A percentile compares a stretch with the other conserved stretches of the same genome.
Conservation (phyloP, 805 yeast species). For the Candida maltosa region DNA sequence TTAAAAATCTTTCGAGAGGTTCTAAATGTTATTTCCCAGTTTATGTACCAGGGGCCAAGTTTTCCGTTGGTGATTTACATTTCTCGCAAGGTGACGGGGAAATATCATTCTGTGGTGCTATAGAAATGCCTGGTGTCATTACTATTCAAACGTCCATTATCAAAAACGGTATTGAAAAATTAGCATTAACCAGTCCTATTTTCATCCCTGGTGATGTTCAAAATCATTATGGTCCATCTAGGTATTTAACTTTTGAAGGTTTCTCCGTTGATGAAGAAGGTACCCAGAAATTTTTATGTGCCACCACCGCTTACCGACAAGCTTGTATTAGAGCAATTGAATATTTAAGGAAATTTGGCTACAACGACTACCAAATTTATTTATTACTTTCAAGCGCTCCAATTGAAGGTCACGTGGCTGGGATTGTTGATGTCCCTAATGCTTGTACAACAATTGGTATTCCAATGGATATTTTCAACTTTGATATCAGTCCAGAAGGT, state of each 20-base stretch:
- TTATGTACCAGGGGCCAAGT: slow-evolving; percentile 44
- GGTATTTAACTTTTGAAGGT: slow-evolving; percentile 52
- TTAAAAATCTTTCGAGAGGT: slow-evolving; percentile 48
- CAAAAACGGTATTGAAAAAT: slow-evolving; percentile 38
- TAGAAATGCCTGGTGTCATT: slow-evolving; percentile 49
- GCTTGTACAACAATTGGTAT: slow-evolving; percentile 49
- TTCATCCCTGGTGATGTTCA: slow-evolving; percentile 48
- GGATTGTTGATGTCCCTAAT: slow-evolving; percentile 52
- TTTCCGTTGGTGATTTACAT: slow-evolving; percentile 48
- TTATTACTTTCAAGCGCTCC: slow-evolving; percentile 46
- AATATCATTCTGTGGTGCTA: slow-evolving; percentile 52
- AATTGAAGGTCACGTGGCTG: slow-evolving; percentile 50
- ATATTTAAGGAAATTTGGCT: slow-evolving; percentile 47
- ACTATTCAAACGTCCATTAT: slow-evolving; percentile 40
- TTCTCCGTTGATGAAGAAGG: slow-evolving; percentile 50
- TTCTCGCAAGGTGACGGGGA: slow-evolving; percentile 56
- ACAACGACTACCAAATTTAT: slow-evolving; percentile 50
- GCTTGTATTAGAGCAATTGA: slow-evolving; percentile 49
- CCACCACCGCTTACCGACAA: slow-evolving; percentile 51
- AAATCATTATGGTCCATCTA: slow-evolving; percentile 45
- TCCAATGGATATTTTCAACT: slow-evolving; percentile 51
- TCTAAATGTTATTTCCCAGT: slow-evolving; percentile 48
- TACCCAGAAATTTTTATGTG: slow-evolving; percentile 41
- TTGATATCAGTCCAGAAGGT: slow-evolving; percentile 42
- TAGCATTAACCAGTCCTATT: slow-evolving; percentile 44